phyloP scores from a whole-genome alignment of 768 basidiomycete genomes.

The Tylopilus plumbeoviolaceoides region DNA sequence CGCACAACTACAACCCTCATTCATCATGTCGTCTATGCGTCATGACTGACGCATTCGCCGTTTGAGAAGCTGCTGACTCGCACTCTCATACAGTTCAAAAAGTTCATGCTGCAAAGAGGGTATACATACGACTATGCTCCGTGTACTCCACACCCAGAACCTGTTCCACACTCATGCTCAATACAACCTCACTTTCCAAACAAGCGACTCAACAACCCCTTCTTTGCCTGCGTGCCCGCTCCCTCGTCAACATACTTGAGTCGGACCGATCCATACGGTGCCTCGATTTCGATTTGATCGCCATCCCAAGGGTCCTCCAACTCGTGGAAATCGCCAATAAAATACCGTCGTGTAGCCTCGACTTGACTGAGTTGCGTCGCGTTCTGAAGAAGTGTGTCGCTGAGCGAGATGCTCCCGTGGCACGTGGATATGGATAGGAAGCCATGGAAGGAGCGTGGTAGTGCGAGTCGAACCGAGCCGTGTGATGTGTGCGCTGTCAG shows the following conservation, averaged over 20 bases:
- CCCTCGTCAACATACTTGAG: slow-evolving; percentile 22
- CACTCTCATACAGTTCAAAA: no score
- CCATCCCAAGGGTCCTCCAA: slow-evolving; percentile 23
- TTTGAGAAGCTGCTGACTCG: no score
- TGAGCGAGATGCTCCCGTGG: slow-evolving; percentile 15
- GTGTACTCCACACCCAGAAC: no score
- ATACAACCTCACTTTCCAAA: not conserved
- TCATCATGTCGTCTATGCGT: no score
- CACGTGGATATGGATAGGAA: slow-evolving; percentile 12
- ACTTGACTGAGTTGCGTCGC: slow-evolving; percentile 23
- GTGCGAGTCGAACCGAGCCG: slow-evolving; percentile 10
- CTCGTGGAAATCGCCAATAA: slow-evolving; percentile 21
- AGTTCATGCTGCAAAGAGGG: no score
- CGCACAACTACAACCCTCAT: no score
- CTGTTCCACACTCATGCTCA: no score
- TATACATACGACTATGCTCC: no score
- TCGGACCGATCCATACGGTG: slow-evolving; percentile 15
- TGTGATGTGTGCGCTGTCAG: slow-evolving; percentile 9
- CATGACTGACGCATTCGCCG: no score
- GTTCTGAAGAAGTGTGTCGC: slow-evolving; percentile 11
- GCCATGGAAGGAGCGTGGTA: slow-evolving; percentile 24
- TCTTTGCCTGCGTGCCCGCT: not conserved
- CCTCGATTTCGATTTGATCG: slow-evolving; percentile 15
- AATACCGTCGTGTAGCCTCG: slow-evolving; percentile 15
- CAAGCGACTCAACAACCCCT: not conserved